A percentile compares a stretch with the other conserved stretches of the same genome.
Conservation (phyloP, 306 rosid species). For the Inga leiocalycina region DNA sequence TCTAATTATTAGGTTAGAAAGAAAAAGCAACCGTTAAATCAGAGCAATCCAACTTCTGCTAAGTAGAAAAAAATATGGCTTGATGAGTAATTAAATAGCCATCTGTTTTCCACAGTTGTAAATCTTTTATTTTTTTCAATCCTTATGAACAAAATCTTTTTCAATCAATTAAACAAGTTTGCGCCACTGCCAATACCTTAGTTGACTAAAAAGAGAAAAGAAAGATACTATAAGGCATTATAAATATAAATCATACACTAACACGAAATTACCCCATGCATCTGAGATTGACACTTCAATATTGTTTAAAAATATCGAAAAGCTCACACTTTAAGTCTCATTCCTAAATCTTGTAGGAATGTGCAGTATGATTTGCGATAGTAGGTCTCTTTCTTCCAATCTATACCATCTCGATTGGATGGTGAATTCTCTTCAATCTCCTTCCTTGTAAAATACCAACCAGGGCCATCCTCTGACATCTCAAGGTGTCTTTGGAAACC, state of each 20-base stretch:
- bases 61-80: background rate
- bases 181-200: background rate
- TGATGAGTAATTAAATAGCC: background rate
- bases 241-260: constrained; percentile 14
- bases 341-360: constrained; percentile 92
- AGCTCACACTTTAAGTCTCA: constrained; percentile 96
- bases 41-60: background rate
- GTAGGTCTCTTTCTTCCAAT: constrained; percentile 87
- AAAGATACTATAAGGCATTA: constrained; percentile 5
- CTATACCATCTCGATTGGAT: constrained; percentile 82
- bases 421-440: constrained; percentile 94
- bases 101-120: background rate
- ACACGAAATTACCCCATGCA: background rate
- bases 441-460: constrained; percentile 85
- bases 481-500: constrained; percentile 39
- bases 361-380: constrained; percentile 94
- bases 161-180: background rate
- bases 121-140: background rate
- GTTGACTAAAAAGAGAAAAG: constrained; percentile 18
- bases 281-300: constrained; percentile 3
- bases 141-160: background rate
- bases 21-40: background rate
- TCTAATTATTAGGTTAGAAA: background rate
- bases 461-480: constrained; percentile 45
- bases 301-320: background rate